phyloP scores from a whole-genome alignment of 179 eudicot genomes.

The Drosera spatulata region DNA sequence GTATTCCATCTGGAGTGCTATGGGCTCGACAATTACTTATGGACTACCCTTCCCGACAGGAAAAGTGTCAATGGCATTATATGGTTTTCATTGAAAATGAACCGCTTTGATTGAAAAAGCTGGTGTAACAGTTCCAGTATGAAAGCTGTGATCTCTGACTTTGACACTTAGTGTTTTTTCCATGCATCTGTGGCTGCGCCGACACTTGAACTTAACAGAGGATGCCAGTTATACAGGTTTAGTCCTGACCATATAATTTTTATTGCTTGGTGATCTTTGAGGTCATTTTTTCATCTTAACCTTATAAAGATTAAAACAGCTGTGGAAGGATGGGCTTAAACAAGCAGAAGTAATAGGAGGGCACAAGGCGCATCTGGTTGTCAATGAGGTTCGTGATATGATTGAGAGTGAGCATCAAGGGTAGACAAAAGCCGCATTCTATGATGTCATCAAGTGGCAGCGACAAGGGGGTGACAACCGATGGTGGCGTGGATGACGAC shows the following conservation, averaged over 20 bases:
- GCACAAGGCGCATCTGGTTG: conserved; percentile 47
- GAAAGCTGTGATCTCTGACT: neutral
- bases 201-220: conserved; percentile 16
- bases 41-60: too few relatives aligned
- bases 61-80: too few relatives aligned
- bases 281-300: neutral
- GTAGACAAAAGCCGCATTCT: too few relatives aligned
- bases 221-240: conserved; percentile 42
- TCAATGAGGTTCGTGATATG: conserved; percentile 49
- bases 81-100: too few relatives aligned
- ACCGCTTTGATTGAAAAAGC: too few relatives aligned
- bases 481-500: too few relatives aligned
- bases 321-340: conserved; percentile 47
- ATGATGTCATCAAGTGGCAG: too few relatives aligned
- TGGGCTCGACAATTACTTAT: too few relatives aligned
- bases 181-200: conserved; percentile 9
- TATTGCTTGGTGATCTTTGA: neutral
- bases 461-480: too few relatives aligned
- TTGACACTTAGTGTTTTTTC: conserved; percentile 11
- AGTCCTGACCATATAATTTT: neutral
- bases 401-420: conserved; percentile 24
- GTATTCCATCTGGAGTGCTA: neutral
- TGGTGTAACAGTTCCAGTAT: too few relatives aligned
- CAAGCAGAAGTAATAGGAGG: conserved; percentile 59
- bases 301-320: conserved; percentile 10